A percentile compares a stretch with the other conserved stretches of the same genome.
phyloP scores from a whole-genome alignment of 495 filamentous ascomycete genomes.

The Neurospora africana region DNA sequence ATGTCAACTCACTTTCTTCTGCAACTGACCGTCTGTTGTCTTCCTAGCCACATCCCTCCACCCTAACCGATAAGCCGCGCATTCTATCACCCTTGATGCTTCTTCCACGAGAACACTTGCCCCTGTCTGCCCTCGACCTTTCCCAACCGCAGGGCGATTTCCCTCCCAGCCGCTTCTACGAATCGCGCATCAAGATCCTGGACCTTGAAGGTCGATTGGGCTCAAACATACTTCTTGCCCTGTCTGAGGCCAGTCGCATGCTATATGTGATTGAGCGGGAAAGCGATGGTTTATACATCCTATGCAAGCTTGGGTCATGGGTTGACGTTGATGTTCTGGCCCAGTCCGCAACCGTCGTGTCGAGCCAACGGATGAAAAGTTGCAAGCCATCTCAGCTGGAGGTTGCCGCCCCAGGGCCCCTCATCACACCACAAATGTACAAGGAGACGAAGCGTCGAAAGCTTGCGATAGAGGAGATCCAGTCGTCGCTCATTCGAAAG shows the following conservation, averaged over 20 bases:
- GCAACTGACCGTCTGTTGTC: conserved; percentile 10
- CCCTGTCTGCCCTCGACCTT: conserved; percentile 51
- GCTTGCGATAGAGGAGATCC: conserved; percentile 43
- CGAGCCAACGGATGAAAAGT: conserved; percentile 15
- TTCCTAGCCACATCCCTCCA: conserved; percentile 46
- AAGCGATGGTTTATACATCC: conserved; percentile 50
- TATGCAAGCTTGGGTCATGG: conserved; percentile 60
- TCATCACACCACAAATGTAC: conserved; percentile 29
- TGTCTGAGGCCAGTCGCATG: conserved; percentile 45
- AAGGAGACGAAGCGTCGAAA: conserved; percentile 36
- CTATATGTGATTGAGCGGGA: conserved; percentile 68
- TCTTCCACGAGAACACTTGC: conserved; percentile 49
- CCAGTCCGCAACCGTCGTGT: conserved; percentile 30
- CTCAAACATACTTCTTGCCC: conserved; percentile 55
- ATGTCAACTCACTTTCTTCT: background rate
- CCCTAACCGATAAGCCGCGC: conserved; percentile 45
- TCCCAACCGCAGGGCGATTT: conserved; percentile 38
- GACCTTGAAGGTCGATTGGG: conserved; percentile 46
- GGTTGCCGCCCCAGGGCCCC: conserved; percentile 6
- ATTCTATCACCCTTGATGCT: conserved; percentile 50
- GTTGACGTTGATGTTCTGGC: conserved; percentile 44
- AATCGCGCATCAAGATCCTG: conserved; percentile 50
- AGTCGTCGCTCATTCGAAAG: conserved; percentile 19
- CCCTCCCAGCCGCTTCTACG: conserved; percentile 44
- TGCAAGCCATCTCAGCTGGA: conserved; percentile 4